Evolutionary conservation across 352 stramenopile species (phyloP).

Genomic region (Pythium phragmiticola): DNA sequence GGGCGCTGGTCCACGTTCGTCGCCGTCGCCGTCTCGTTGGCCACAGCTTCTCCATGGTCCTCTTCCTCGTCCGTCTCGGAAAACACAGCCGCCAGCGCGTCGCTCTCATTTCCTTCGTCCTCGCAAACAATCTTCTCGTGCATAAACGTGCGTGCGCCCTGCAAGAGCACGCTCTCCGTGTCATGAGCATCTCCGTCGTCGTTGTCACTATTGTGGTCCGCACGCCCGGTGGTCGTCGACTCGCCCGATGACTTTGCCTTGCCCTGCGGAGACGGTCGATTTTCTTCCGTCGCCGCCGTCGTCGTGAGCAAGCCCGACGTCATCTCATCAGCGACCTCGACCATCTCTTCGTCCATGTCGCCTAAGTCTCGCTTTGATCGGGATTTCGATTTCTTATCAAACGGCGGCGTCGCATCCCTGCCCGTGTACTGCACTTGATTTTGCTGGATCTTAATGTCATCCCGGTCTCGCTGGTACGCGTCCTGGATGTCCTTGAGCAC

Average conservation of each 20-base stretch:
- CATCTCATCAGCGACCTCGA: slow-evolving; percentile 39
- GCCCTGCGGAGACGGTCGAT: background rate
- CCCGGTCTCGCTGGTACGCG: slow-evolving; percentile 48
- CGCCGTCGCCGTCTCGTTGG: background rate
- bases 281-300: background rate
- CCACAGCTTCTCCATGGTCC: background rate
- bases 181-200: slow-evolving; percentile 34
- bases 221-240: background rate
- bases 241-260: slow-evolving; percentile 14
- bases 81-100: slow-evolving; percentile 13
- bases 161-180: slow-evolving; percentile 28
- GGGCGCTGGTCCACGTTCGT: background rate
- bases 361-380: slow-evolving; percentile 7
- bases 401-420: slow-evolving; percentile 2
- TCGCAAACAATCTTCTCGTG: slow-evolving; percentile 33
- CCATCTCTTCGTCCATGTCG: slow-evolving; percentile 35
- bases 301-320: slow-evolving; percentile 34
- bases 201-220: slow-evolving; percentile 13
- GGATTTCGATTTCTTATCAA: slow-evolving; percentile 21
- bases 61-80: slow-evolving; percentile 26
- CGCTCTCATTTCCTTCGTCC: slow-evolving; percentile 6
- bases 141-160: slow-evolving; percentile 27
- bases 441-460: slow-evolving; percentile 50
- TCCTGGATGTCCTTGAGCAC: slow-evolving; percentile 80
- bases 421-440: slow-evolving; percentile 56